Percentiles rank a stretch among this genome's conserved stretches.
phyloP scores from a whole-genome alignment of 768 basidiomycete species.

The Trametopsis cervina region DNA sequence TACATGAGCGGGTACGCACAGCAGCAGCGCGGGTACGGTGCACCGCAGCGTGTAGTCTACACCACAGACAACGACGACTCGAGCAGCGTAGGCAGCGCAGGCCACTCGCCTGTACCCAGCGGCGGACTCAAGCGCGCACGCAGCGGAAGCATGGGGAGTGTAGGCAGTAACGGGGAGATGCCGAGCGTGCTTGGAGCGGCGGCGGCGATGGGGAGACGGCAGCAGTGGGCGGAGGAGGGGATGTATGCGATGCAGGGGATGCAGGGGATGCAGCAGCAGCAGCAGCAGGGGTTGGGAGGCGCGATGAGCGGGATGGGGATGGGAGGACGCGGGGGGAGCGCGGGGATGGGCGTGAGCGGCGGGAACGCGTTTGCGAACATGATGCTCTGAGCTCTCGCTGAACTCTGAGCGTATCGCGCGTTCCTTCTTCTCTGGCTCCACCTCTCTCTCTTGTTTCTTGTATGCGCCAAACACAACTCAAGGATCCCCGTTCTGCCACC shows the following conservation, averaged over 20 bases:
- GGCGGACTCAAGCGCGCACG: conserved; percentile 14
- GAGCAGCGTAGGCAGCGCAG: conserved; percentile 31
- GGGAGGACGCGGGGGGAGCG: conserved; percentile 23
- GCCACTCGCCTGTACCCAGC: conserved; percentile 14
- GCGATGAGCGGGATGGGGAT: conserved; percentile 27
- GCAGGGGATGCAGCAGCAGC: conserved; percentile 18
- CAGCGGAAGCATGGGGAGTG: conserved; percentile 31
- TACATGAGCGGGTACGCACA: conserved; percentile 16
- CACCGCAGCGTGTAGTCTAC: conserved; percentile 21
- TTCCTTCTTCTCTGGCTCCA: conserved; percentile 14
- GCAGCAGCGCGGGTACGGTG: conserved; percentile 25
- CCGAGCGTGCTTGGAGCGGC: conserved; percentile 20
- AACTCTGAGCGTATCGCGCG: conserved; percentile 19
- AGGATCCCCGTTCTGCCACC: no score
- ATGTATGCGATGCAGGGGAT: conserved; percentile 24
- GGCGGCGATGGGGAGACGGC: conserved; percentile 22
- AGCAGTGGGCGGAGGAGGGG: conserved; percentile 18
- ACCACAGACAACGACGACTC: conserved; percentile 33
- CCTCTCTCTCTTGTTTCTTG: not conserved
- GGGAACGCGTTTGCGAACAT: conserved; percentile 34
- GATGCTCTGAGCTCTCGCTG: conserved; percentile 24
- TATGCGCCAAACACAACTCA: no score
- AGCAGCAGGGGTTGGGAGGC: no score
- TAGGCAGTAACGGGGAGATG: conserved; percentile 26
- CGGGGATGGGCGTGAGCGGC: conserved; percentile 30